These are phyloP conservation scores for Sequoia sempervirens DNA, from an alignment of 75 land plant species.

Conservation along the genomic window DNA sequence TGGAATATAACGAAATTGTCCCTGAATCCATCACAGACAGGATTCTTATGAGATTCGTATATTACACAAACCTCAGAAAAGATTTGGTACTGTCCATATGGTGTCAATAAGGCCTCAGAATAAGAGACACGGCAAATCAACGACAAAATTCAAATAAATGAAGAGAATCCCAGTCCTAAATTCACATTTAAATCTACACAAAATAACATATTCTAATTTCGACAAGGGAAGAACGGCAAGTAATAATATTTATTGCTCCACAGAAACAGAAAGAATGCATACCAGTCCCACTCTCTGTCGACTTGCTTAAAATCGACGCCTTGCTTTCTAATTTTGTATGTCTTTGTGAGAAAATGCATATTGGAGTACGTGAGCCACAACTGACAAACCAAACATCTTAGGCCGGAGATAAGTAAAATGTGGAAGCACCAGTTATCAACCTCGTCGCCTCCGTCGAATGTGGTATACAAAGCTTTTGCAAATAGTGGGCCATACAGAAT, in stretches of 20 bases:
- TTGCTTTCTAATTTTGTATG: constrained; percentile 24
- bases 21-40: constrained; percentile 14
- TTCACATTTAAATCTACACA: neutral
- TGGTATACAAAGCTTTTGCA: constrained; percentile 22
- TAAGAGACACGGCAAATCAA: neutral
- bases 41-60: neutral
- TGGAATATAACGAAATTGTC: constrained; percentile 57
- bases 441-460: constrained; percentile 5
- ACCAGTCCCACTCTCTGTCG: constrained; percentile 72
- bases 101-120: neutral
- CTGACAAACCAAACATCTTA: constrained; percentile 33
- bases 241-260: neutral
- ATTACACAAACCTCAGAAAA: neutral
- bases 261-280: constrained; percentile 11
- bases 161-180: neutral
- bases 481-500: constrained; percentile 38
- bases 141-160: neutral
- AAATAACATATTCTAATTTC: neutral
- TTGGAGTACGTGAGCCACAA: constrained; percentile 31
- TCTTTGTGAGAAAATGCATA: constrained; percentile 47
- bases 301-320: constrained; percentile 62
- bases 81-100: neutral
- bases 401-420: constrained; percentile 27
- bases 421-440: constrained; percentile 26
- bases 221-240: neutral